Conservation (phyloP, 2,329 filamentous ascomycete species). For the Chaetoscypha palmicola region DNA sequence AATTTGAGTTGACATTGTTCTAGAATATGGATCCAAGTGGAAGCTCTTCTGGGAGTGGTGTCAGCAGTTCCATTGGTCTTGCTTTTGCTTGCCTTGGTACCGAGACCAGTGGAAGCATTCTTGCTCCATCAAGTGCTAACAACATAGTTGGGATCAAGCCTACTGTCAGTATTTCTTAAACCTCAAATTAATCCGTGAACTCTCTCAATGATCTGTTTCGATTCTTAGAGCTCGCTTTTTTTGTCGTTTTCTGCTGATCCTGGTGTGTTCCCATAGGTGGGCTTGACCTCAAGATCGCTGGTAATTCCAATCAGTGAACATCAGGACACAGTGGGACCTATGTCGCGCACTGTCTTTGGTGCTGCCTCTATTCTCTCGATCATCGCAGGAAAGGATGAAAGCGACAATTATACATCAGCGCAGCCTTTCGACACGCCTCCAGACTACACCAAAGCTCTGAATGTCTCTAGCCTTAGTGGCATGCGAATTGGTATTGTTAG, state of each 20-base stretch:
- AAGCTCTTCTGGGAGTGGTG: slow-evolving; percentile 55
- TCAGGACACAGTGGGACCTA: slow-evolving; percentile 58
- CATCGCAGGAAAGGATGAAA: slow-evolving; percentile 53
- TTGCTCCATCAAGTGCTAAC: slow-evolving; percentile 46
- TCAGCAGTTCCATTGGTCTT: slow-evolving; percentile 52
- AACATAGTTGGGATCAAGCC: slow-evolving; percentile 63
- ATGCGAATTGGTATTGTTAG: slow-evolving; percentile 58
- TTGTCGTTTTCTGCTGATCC: not conserved
- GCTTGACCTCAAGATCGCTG: slow-evolving; percentile 52
- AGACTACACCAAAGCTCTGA: slow-evolving; percentile 54
- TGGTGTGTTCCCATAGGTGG: slow-evolving; percentile 32
- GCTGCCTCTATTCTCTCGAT: slow-evolving; percentile 55
- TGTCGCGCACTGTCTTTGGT: slow-evolving; percentile 59
- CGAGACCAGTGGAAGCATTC: slow-evolving; percentile 58
- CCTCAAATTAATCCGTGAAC: no score
- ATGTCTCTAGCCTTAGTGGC: slow-evolving; percentile 44
- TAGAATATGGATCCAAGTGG: slow-evolving; percentile 52
- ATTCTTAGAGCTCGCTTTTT: not conserved
- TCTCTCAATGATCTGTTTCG: not conserved
- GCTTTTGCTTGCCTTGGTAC: slow-evolving; percentile 53
- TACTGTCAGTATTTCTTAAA: slow-evolving; percentile 35
- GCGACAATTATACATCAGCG: slow-evolving; percentile 57
- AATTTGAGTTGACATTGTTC: not conserved
- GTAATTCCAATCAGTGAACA: slow-evolving; percentile 59
- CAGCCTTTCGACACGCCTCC: slow-evolving; percentile 50